Base-by-base conservation (phyloP, 2,329 filamentous ascomycete genomes). In the Paecilomyces niveus region DNA sequence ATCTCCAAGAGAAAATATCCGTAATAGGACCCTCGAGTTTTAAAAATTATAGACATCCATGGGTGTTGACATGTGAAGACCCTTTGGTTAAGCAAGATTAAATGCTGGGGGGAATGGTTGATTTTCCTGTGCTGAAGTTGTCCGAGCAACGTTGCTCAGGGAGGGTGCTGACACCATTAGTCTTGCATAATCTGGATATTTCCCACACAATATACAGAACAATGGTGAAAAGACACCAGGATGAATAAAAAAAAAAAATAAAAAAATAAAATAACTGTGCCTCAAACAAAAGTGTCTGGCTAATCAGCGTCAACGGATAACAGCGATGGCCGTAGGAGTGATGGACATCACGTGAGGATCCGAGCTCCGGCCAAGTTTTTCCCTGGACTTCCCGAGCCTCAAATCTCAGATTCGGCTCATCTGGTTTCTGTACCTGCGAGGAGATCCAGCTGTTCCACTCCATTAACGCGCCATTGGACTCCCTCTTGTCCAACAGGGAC, bases 341-440 rank as follows among this genome's bases (percentile, higher is more conserved):
- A 45, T 45, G 15, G 15, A 6, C 8, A 13, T 66, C 66, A 68
- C 67, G 66, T 68, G 67, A 68, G 53, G 31, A 52, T 32, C 56
- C 56, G 51, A 57, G 39, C 51, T 49, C 50, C 56, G 59, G 52
- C 61, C 54, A 57, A 54, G 57, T 35, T 59, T 57, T 73, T 72
- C 69, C 74, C 74, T 76, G 69, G 74, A 75, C 64, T 72, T 76
- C 68, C 73, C 73, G 74, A 75, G 62, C 63, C 61, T 68, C 67
- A 69, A 72, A 71, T 69, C 70, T 70, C 70, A 70, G 67, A 71
- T 68, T 74, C 50, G 55, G 39, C 56, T 35, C 39, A 45, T 21
- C 68, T 72, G 65, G 64, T 57, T 70, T 65, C 63, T 70, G 67
- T 66, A 65, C 67, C 69, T 69, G 69, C 70, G 70, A 68, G 65